Evolutionary conservation across 495 filamentous ascomycete genomes (phyloP), one percentile per base, ranked within the genome.

Genomic region (Penicillium lividum): DNA sequence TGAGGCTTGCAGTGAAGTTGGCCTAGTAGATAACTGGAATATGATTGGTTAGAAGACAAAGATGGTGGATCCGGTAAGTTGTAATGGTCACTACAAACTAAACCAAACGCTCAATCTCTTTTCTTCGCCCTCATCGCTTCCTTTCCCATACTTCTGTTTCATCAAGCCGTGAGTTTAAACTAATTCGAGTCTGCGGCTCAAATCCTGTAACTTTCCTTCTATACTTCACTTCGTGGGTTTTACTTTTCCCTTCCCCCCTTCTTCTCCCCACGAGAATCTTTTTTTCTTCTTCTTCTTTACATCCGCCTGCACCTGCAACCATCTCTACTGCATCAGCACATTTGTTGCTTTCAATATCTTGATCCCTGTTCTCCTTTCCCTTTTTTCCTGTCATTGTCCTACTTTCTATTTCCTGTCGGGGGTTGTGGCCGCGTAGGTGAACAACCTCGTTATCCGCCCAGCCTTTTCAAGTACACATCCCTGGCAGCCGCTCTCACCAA

Each of bases 381-480:
- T 40, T 28, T 51, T 28, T 53, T 57, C 36, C 51, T 52, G 25
- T 55, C 38, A 3, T 38, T 47, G 27, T 43, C 40, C 42, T 54
- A 34, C 30, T 22, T 43, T 40, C 43, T 38, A 43, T 58, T 27
- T 38, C 47, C 28, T 53, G 50, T 36, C 49, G 40, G 29, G 34
- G 54, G 49, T 34, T 58, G 60, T 66, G 53, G 57, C 53, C 46
- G 46, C 29, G 48, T 9, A 22, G 16, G 25, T 31, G 18, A 46
- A 30, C 10, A 11, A 34, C 43, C 33, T 51, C 33, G 31, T 49
- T 53, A 56, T 58, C 54, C 45, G 51, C 54, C 55, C 65, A 59
- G 54, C 62, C 64, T 49, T 61, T 67, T 61, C 62, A 60, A 73
- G 69, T 71, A 68, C 62, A 65, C 68, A 73, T 76, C 73, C 73